These are phyloP conservation scores for Sphagnum fallax DNA, from an alignment of 228 moss, liverwort and hornwort genomes.

Conservation along the genomic window DNA sequence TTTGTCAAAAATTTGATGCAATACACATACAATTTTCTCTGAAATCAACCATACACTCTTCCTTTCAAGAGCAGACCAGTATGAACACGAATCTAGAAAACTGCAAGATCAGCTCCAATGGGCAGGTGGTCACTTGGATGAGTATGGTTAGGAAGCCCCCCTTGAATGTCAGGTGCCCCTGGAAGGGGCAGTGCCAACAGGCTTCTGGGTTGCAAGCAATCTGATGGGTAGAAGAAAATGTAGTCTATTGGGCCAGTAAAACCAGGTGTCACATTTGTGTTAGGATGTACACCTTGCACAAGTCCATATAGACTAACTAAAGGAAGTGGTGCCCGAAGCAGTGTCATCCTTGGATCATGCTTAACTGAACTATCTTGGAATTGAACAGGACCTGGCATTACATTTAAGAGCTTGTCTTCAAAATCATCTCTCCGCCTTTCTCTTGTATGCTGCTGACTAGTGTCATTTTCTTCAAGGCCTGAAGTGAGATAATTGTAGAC, in stretches of 20 bases:
- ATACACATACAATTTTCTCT: too few relatives aligned
- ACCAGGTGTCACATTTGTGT: conserved; percentile 75
- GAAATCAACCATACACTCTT: too few relatives aligned
- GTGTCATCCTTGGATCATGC: not conserved
- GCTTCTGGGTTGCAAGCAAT: conserved; percentile 37
- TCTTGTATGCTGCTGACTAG: not conserved
- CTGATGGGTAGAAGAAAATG: conserved; percentile 63
- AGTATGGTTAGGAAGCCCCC: conserved; percentile 62
- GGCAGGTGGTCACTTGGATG: conserved; percentile 93
- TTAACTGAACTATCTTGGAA: not conserved
- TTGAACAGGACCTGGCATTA: conserved; percentile 3
- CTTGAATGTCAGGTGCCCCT: conserved; percentile 50
- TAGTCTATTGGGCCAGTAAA: conserved; percentile 92
- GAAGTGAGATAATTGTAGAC: conserved; percentile 73
- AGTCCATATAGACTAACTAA: conserved; percentile 57
- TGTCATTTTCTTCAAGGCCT: conserved; percentile 20
- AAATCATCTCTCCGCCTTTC: not conserved
- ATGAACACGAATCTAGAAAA: conserved; percentile 8
- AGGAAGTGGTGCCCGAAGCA: conserved; percentile 28
- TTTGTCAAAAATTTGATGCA: too few relatives aligned
- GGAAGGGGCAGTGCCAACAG: conserved; percentile 51
- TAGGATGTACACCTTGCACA: conserved; percentile 52
- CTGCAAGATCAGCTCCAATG: conserved; percentile 69
- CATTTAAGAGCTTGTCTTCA: conserved; percentile 1
- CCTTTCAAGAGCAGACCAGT: too few relatives aligned